Evolutionary conservation across 108 stramenopile species (phyloP).

Genomic region (Nannochloropsis salina): DNA sequence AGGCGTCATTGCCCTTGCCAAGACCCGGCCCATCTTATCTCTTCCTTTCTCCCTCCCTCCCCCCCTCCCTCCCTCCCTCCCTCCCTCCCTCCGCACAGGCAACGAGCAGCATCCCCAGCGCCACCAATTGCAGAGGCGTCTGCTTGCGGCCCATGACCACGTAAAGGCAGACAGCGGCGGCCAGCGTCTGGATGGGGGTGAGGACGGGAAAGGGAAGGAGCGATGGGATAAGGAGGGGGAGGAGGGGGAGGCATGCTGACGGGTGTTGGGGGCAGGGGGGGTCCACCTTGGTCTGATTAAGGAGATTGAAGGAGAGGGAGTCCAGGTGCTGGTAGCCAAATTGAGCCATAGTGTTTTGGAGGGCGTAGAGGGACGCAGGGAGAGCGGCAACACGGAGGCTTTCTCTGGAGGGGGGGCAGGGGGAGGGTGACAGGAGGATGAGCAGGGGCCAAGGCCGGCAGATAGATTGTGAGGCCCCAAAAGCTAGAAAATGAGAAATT

Average conservation of each 20-base stretch:
- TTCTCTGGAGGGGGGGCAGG: slow-evolving; percentile 39
- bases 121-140: slow-evolving; percentile 67
- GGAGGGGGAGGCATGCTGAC: background rate
- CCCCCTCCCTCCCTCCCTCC: slow-evolving; percentile 55
- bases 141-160: slow-evolving; percentile 75
- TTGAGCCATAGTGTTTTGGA: slow-evolving; percentile 81
- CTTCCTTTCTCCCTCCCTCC: slow-evolving; percentile 41
- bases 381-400: slow-evolving; percentile 59
- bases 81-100: slow-evolving; percentile 62
- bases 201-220: too few species aligned
- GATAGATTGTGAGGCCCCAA: background rate
- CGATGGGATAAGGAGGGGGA: too few species aligned
- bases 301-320: slow-evolving; percentile 83
- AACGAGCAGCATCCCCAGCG: slow-evolving; percentile 66
- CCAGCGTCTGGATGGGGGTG: slow-evolving; percentile 72
- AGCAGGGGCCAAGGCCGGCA: background rate
- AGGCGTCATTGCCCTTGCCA: background rate
- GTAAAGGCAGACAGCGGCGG: slow-evolving; percentile 84
- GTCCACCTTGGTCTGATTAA: slow-evolving; percentile 82
- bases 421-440: background rate
- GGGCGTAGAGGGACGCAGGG: slow-evolving; percentile 76
- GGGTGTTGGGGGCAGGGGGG: background rate
- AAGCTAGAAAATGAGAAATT: background rate
- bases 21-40: background rate
- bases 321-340: slow-evolving; percentile 82